Conservation (phyloP, 2,329 filamentous ascomycete species). For the Phyllachora maydis region DNA sequence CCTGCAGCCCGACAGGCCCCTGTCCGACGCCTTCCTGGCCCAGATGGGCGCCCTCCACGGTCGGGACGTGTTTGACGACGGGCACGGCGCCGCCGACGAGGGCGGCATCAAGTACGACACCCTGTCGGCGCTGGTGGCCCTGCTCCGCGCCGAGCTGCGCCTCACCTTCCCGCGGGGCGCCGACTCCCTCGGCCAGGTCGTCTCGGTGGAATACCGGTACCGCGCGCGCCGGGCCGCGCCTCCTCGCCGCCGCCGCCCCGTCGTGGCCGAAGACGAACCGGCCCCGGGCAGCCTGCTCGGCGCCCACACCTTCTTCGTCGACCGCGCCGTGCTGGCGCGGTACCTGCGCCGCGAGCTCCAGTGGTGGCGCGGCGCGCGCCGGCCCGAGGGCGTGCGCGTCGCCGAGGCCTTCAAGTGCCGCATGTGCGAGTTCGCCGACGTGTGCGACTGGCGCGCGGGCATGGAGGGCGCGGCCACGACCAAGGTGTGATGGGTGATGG, state of each 20-base stretch:
- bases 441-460: conserved; percentile 60
- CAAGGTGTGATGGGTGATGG: no score
- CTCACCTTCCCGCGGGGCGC: conserved; percentile 30
- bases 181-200: conserved; percentile 24
- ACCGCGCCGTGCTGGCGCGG: conserved; percentile 35
- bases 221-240: conserved; percentile 15
- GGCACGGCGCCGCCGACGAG: conserved; percentile 6
- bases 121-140: conserved; percentile 21
- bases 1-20: conserved; percentile 40
- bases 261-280: conserved; percentile 1
- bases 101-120: conserved; percentile 20
- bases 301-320: conserved; percentile 43
- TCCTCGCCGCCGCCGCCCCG: conserved; percentile 8
- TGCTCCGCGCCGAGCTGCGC: conserved; percentile 23
- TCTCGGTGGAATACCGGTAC: conserved; percentile 32
- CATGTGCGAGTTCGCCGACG: conserved; percentile 62
- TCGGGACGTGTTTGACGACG: conserved; percentile 38
- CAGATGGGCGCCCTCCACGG: conserved; percentile 52
- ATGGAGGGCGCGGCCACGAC: no score
- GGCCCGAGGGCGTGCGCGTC: conserved; percentile 53
- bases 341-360: conserved; percentile 52
- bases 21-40: conserved; percentile 63
- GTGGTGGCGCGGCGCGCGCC: conserved; percentile 74
- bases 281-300: conserved; percentile 28
- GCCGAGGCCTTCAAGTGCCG: conserved; percentile 81